phyloP scores from a whole-genome alignment of 441 rosid species.

The Lepidium campestre region DNA sequence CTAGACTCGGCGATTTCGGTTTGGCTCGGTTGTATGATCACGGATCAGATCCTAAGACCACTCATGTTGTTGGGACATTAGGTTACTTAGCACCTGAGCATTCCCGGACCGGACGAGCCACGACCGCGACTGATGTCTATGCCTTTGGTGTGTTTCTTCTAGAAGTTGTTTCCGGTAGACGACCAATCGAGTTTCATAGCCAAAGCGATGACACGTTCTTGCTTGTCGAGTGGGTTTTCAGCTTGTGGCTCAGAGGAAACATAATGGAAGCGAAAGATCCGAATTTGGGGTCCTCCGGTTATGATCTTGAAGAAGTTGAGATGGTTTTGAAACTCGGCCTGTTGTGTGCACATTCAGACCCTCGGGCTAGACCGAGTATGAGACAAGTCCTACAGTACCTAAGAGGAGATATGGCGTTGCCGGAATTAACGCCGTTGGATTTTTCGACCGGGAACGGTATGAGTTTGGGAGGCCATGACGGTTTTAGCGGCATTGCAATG shows the following conservation, averaged over 20 bases:
- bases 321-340: conserved; percentile 58
- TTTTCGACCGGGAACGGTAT: conserved; percentile 17
- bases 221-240: conserved; percentile 71
- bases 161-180: conserved; percentile 65
- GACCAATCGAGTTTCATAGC: conserved; percentile 50
- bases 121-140: conserved; percentile 57
- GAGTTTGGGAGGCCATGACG: conserved; percentile 21
- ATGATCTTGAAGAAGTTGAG: conserved; percentile 28
- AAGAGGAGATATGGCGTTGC: conserved; percentile 45
- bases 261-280: conserved; percentile 40
- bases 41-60: conserved; percentile 66
- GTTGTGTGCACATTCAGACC: conserved; percentile 46
- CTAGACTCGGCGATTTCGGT: conserved; percentile 73
- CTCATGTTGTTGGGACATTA: conserved; percentile 72
- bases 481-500: conserved; percentile 30
- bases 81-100: conserved; percentile 84
- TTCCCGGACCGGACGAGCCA: conserved; percentile 68
- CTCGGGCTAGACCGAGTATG: conserved; percentile 53
- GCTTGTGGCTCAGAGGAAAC: conserved; percentile 32
- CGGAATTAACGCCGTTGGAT: conserved; percentile 30
- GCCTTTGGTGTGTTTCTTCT: conserved; percentile 74
- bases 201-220: conserved; percentile 40
- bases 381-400: conserved; percentile 52
- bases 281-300: conserved; percentile 23
- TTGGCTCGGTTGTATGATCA: conserved; percentile 68